Base-by-base conservation (phyloP, 768 basidiomycete genomes). In the Russula lepida region DNA sequence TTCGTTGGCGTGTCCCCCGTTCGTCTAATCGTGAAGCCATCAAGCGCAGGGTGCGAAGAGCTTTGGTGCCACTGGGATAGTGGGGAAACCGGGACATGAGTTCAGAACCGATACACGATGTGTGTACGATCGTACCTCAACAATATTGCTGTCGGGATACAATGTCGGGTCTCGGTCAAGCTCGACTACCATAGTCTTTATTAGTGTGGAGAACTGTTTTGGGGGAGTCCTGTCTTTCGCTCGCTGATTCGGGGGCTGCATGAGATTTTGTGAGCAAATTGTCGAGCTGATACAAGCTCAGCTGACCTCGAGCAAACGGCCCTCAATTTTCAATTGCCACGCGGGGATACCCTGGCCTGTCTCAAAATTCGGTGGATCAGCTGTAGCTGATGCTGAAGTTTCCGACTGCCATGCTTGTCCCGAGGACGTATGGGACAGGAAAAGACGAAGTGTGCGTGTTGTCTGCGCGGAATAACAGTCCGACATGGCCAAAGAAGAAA, bases 311-410 rank as follows among this genome's bases (percentile, higher is more conserved):
- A 98, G 76, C 56, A 98, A 70, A 51, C 93, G 80, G 1, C 94
- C 94, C 66, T 98, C 95, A 43, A 97, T 79, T 70, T 83, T 88
- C 60, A 98, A 77, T 39, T 83, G 79, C 92, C 92, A 98, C 0
- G 91, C 89, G 4, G 94, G 90, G 47, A 95, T 87, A 1, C 89
- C 89, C 67, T 92, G 86, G 11, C 92, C 93, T 0, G 89, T 92
- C 63, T 93, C 89, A 57, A 90, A 81, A 68, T 84, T 84, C 72
- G 69, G 75, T 52, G 27, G 79, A 72, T 66, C 68, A 8, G 74
- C 72, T 0, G 79, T 77, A 0, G 77, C 69, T 23, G 74, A 72
- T 4, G 63, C 68, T 17, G 69, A 63, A 1, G 65, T 58, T 23
- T 80, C 79, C 7, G 78, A 79, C 69, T 97, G 93, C 94, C 94